Evolutionary conservation across 1,284 basidiomycete species (phyloP).

Genomic region (Moesziomyces parantarcticus): DNA sequence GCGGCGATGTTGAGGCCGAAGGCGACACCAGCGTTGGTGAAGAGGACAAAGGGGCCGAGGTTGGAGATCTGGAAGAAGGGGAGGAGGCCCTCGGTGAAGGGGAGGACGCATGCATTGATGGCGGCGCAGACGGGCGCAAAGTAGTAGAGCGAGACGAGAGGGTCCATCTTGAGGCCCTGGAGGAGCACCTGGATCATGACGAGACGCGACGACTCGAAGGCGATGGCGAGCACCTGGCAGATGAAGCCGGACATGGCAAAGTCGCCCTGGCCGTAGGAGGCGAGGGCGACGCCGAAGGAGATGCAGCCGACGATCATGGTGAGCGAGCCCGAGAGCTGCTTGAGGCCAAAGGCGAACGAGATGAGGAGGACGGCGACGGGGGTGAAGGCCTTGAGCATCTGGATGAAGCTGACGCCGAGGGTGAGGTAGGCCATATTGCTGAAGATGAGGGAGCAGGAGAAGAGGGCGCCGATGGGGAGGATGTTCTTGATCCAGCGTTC

Average conservation of each 20-base stretch:
- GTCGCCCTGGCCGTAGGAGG: constrained; percentile 84
- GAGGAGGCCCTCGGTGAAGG: constrained; percentile 87
- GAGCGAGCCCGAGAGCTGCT: constrained; percentile 85
- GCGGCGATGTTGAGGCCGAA: constrained; percentile 92
- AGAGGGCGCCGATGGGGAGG: constrained; percentile 90
- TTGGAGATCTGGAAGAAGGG: constrained; percentile 82
- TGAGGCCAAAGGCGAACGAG: constrained; percentile 87
- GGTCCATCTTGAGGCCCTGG: constrained; percentile 95
- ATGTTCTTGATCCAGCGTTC: constrained; percentile 76
- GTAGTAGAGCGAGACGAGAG: constrained; percentile 93
- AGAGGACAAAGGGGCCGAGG: constrained; percentile 80
- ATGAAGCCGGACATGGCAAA: constrained; percentile 90
- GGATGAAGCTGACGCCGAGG: constrained; percentile 90
- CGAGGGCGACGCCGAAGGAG: constrained; percentile 86
- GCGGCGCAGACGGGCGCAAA: constrained; percentile 78
- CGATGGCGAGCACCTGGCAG: constrained; percentile 68
- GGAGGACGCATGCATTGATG: constrained; percentile 85
- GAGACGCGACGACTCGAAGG: constrained; percentile 88
- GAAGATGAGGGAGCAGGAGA: constrained; percentile 89
- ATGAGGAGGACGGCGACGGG: constrained; percentile 95
- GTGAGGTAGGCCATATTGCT: constrained; percentile 95
- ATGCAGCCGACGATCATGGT: constrained; percentile 90
- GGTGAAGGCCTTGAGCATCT: constrained; percentile 99
- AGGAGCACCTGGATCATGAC: constrained; percentile 96
- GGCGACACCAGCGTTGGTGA: constrained; percentile 87